These are phyloP conservation scores for Fusarium cyanostomum DNA, from an alignment of 2,329 filamentous ascomycete species.

Conservation along the genomic window DNA sequence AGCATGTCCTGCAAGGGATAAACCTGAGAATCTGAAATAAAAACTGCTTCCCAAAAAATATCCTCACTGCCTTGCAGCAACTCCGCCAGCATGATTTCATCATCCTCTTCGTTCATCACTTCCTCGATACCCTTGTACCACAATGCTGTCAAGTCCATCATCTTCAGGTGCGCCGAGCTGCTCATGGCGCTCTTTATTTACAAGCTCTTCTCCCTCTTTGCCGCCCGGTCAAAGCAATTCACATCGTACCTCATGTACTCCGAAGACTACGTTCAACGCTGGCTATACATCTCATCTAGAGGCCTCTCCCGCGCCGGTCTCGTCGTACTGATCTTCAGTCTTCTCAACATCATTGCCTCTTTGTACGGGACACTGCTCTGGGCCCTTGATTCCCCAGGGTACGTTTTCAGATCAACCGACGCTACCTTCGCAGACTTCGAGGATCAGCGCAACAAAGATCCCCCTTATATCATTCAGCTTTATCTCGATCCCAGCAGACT, in stretches of 20 bases:
- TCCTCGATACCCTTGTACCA: slow-evolving; percentile 30
- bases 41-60: too few relatives aligned
- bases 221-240: slow-evolving; percentile 28
- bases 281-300: slow-evolving; percentile 18
- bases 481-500: neutral
- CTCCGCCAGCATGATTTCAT: slow-evolving; percentile 16
- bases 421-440: slow-evolving; percentile 12
- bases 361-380: slow-evolving; percentile 30
- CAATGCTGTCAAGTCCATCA: slow-evolving; percentile 31
- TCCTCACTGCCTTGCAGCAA: too few relatives aligned
- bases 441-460: neutral
- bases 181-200: slow-evolving; percentile 30
- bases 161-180: slow-evolving; percentile 31
- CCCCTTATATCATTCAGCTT: slow-evolving; percentile 26
- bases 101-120: slow-evolving; percentile 5
- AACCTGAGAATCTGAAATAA: too few relatives aligned
- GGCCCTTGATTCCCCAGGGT: slow-evolving; percentile 29
- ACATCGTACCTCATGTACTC: slow-evolving; percentile 36
- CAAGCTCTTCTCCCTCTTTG: slow-evolving; percentile 26
- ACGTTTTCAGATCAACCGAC: slow-evolving; percentile 12
- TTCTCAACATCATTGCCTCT: slow-evolving; percentile 15
- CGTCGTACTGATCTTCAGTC: slow-evolving; percentile 14
- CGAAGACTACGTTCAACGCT: slow-evolving; percentile 29
- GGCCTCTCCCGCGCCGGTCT: slow-evolving; percentile 21
- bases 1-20: too few relatives aligned